phyloP scores from a whole-genome alignment of 306 rosid species.

The Lagenaria siceraria region DNA sequence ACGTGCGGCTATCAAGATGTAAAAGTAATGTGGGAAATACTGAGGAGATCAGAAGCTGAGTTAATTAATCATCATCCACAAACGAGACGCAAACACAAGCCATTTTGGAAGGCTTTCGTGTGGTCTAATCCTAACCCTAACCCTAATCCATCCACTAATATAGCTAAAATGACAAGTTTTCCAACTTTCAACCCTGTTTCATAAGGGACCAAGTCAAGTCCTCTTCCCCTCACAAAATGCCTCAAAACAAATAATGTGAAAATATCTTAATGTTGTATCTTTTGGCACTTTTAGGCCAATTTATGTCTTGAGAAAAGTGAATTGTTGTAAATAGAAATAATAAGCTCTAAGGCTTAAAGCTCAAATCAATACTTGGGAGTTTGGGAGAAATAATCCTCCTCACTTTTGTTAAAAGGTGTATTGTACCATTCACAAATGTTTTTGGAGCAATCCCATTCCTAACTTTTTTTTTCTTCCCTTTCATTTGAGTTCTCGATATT shows the following conservation, averaged over 20 bases:
- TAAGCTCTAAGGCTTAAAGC: no score
- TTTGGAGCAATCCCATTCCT: neutral
- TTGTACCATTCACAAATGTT: neutral
- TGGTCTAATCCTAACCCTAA: slow-evolving; percentile 31
- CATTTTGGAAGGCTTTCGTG: slow-evolving; percentile 46
- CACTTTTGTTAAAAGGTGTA: neutral
- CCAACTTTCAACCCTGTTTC: slow-evolving; percentile 11
- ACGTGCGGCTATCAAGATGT: slow-evolving; percentile 77
- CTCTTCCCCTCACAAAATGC: neutral
- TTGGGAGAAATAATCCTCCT: neutral
- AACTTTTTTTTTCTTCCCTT: neutral
- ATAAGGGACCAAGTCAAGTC: neutral
- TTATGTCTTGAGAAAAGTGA: neutral
- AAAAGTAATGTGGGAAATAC: slow-evolving; percentile 90
- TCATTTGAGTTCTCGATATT: neutral
- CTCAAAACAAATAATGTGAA: neutral
- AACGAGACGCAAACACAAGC: slow-evolving; percentile 36
- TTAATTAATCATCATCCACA: neutral
- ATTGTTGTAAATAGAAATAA: slow-evolving; percentile 2
- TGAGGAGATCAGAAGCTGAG: slow-evolving; percentile 30
- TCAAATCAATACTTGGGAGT: neutral
- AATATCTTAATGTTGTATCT: slow-evolving; percentile 2
- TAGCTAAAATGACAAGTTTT: slow-evolving; percentile 11
- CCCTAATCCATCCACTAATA: neutral
- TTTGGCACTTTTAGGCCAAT: neutral